A percentile compares a stretch with the other conserved stretches of the same genome.
These are phyloP conservation scores for Ceraceosorus bombacis DNA, from an alignment of 1,284 basidiomycete species.

Conservation along the genomic window DNA sequence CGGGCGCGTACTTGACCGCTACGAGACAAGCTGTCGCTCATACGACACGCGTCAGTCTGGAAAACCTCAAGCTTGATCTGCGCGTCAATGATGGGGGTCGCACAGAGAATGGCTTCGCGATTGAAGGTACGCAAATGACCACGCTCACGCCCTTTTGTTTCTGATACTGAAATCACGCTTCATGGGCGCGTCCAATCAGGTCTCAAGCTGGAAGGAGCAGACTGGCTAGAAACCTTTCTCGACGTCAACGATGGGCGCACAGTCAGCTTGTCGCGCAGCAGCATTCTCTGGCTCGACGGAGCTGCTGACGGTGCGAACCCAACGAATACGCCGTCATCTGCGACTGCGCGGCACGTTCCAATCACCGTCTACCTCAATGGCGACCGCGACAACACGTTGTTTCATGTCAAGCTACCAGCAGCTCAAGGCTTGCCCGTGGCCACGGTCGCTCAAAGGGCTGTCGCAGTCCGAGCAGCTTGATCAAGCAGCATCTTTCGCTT, in stretches of 20 bases:
- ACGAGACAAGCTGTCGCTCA: slow-evolving; percentile 43
- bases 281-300: slow-evolving; percentile 25
- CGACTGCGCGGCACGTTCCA: slow-evolving; percentile 49
- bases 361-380: slow-evolving; percentile 85
- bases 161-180: slow-evolving; percentile 10
- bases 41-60: slow-evolving; percentile 26
- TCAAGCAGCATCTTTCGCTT: no score
- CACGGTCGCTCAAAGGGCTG: slow-evolving; percentile 36
- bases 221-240: slow-evolving; percentile 21
- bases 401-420: slow-evolving; percentile 72
- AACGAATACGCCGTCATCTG: neutral
- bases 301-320: neutral
- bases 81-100: slow-evolving; percentile 26
- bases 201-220: slow-evolving; percentile 41
- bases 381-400: slow-evolving; percentile 79
- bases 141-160: slow-evolving; percentile 21
- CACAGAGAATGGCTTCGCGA: neutral
- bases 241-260: slow-evolving; percentile 29
- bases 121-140: neutral
- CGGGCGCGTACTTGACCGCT: slow-evolving; percentile 45
- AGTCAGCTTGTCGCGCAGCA: slow-evolving; percentile 28
- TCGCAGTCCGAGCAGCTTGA: slow-evolving; percentile 35
- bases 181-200: slow-evolving; percentile 16
- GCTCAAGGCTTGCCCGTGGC: slow-evolving; percentile 49
- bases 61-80: slow-evolving; percentile 35